These are phyloP conservation scores for Cyberlindnera misumaiensis DNA, from an alignment of 805 yeast genomes.

Conservation along the genomic window DNA sequence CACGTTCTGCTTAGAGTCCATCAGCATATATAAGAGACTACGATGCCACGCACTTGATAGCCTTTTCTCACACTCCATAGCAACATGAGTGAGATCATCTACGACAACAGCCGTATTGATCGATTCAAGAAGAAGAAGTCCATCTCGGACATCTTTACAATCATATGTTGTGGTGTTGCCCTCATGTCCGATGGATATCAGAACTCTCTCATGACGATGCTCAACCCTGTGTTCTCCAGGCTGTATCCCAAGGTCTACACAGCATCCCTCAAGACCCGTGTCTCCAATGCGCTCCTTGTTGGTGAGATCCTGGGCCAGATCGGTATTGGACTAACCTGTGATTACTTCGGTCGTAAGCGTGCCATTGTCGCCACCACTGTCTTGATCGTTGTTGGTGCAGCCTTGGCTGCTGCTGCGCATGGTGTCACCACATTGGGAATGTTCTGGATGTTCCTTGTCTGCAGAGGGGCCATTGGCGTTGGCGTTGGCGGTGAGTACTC, in stretches of 20 bases:
- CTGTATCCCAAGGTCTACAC: conserved; percentile 32
- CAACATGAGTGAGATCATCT: conserved; percentile 4
- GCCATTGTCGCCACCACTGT: conserved; percentile 61
- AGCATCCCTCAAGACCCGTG: conserved; percentile 48
- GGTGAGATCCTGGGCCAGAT: conserved; percentile 71
- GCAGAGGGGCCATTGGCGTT: conserved; percentile 69
- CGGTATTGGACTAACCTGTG: conserved; percentile 56
- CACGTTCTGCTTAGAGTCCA: too few species aligned
- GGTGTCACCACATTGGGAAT: conserved; percentile 51
- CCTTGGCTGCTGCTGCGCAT: conserved; percentile 64
- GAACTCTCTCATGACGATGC: conserved; percentile 67
- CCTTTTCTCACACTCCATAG: too few species aligned
- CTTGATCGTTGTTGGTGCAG: conserved; percentile 56
- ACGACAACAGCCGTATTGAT: conserved; percentile 18
- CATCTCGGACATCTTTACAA: conserved; percentile 34
- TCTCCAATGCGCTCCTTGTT: conserved; percentile 61
- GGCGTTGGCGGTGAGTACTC: conserved; percentile 80
- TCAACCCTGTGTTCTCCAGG: conserved; percentile 48
- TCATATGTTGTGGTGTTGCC: conserved; percentile 63
- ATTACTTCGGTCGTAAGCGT: conserved; percentile 61
- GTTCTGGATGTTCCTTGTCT: conserved; percentile 73
- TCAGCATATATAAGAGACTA: too few species aligned
- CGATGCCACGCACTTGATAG: too few species aligned
- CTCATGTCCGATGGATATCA: conserved; percentile 74
- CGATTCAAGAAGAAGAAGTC: conserved; percentile 24